phyloP scores from a whole-genome alignment of 345 rosid species.

The Populus simonii region DNA sequence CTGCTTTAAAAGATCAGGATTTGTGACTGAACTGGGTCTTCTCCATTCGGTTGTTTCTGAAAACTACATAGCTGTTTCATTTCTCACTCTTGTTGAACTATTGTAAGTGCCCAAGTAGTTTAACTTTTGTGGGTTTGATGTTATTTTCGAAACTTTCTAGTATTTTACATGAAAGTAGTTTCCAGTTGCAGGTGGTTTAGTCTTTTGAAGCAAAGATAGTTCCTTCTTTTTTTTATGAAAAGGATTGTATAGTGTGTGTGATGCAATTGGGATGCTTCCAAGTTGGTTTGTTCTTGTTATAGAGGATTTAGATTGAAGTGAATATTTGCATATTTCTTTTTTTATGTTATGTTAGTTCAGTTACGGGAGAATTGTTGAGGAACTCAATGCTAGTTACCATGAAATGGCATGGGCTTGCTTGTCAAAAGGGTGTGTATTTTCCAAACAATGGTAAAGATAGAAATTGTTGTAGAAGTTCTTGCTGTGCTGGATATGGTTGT shows the following conservation, averaged over 20 bases:
- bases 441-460: slow-evolving; percentile 1
- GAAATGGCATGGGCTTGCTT: slow-evolving; percentile 25
- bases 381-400: slow-evolving; percentile 24
- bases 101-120: not conserved
- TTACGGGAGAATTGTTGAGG: slow-evolving; percentile 32
- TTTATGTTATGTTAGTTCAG: not conserved
- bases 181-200: too few relatives aligned
- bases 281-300: not conserved
- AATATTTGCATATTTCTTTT: not conserved
- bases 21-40: not conserved
- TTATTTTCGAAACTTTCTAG: too few relatives aligned
- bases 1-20: not conserved
- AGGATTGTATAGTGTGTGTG: too few relatives aligned
- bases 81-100: not conserved
- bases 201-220: too few relatives aligned
- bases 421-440: slow-evolving; percentile 12
- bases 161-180: too few relatives aligned
- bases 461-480: not conserved
- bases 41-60: not conserved
- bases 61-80: not conserved
- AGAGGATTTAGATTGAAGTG: not conserved
- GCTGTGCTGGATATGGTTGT: slow-evolving; percentile 14
- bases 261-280: too few relatives aligned
- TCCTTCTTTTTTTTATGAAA: too few relatives aligned
- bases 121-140: not conserved